These are phyloP conservation scores for Eutrema salsugineum DNA, from an alignment of 441 rosid species.

Conservation along the genomic window DNA sequence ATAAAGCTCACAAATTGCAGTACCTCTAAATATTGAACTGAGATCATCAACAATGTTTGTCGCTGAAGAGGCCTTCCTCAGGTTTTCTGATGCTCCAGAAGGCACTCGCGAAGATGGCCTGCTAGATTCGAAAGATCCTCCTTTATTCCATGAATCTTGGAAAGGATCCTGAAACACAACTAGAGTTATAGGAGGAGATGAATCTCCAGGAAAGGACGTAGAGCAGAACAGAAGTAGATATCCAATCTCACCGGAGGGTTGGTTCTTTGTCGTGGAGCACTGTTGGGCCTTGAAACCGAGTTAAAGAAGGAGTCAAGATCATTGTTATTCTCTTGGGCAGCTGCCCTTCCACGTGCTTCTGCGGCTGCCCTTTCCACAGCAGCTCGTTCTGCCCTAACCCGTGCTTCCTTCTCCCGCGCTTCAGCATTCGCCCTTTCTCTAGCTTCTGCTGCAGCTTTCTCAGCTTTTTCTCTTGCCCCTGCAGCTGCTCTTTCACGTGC, in stretches of 20 bases:
- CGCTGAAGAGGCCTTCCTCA: constrained; percentile 78
- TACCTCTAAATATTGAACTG: constrained; percentile 88
- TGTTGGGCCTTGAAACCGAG: constrained; percentile 66
- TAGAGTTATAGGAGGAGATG: constrained; percentile 20
- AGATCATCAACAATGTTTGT: constrained; percentile 83
- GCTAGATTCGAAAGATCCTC: constrained; percentile 58
- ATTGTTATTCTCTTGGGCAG: constrained; percentile 64
- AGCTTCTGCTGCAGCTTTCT: constrained; percentile 86
- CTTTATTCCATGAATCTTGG: constrained; percentile 61
- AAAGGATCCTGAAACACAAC: constrained; percentile 62
- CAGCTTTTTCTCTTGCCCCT: constrained; percentile 72
- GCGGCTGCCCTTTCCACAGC: constrained; percentile 48
- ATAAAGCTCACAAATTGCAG: not conserved
- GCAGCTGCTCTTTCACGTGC: constrained; percentile 84
- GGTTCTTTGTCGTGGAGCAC: constrained; percentile 83
- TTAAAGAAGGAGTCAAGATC: constrained; percentile 86
- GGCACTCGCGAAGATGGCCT: constrained; percentile 52
- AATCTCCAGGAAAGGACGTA: not conserved
- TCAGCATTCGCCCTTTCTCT: constrained; percentile 42
- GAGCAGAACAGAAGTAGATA: constrained; percentile 7
- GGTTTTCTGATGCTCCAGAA: constrained; percentile 47
- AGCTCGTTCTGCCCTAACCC: constrained; percentile 40
- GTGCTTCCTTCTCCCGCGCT: constrained; percentile 40
- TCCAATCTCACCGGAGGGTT: constrained; percentile 54
- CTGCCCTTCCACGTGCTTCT: constrained; percentile 66